Evolutionary conservation across 2,329 filamentous ascomycete species (phyloP).

Genomic region (Akanthomyces lecanii): DNA sequence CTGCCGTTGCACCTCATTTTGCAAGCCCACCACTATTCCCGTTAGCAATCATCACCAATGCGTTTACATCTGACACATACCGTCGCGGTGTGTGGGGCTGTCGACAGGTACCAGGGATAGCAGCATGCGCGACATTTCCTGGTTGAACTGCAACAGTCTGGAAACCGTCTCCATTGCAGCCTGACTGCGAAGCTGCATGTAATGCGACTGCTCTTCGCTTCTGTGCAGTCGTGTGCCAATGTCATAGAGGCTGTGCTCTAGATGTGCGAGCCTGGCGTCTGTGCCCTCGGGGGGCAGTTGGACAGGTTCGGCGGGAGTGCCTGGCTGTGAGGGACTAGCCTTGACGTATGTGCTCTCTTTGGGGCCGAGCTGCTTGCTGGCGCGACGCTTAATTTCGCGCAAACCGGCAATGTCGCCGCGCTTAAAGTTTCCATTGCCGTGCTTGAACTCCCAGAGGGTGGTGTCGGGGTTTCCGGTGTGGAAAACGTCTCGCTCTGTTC

Average conservation of each 20-base stretch:
- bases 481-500: slow-evolving; percentile 90
- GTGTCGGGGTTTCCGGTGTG: slow-evolving; percentile 92
- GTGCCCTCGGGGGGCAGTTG: slow-evolving; percentile 65
- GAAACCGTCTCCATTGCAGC: slow-evolving; percentile 75
- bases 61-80: slow-evolving; percentile 51
- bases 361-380: slow-evolving; percentile 90
- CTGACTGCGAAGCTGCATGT: slow-evolving; percentile 77
- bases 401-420: slow-evolving; percentile 86
- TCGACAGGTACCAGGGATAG: slow-evolving; percentile 72
- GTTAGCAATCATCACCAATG: slow-evolving; percentile 21
- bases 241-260: slow-evolving; percentile 83
- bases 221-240: slow-evolving; percentile 70
- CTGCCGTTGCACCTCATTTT: slow-evolving; percentile 59
- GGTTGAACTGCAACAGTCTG: slow-evolving; percentile 70
- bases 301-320: slow-evolving; percentile 79
- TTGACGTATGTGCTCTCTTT: slow-evolving; percentile 83
- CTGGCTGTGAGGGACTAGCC: slow-evolving; percentile 69
- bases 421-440: slow-evolving; percentile 96
- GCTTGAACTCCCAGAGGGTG: slow-evolving; percentile 97
- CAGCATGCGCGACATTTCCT: slow-evolving; percentile 74
- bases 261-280: slow-evolving; percentile 67
- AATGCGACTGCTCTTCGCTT: slow-evolving; percentile 77
- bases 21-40: slow-evolving; percentile 48
- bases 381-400: slow-evolving; percentile 90
- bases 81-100: slow-evolving; percentile 73